Percentiles rank a stretch among this genome's conserved stretches.
Conservation (phyloP, 2,329 filamentous ascomycete genomes). For the Stachybotrys echinatus region DNA sequence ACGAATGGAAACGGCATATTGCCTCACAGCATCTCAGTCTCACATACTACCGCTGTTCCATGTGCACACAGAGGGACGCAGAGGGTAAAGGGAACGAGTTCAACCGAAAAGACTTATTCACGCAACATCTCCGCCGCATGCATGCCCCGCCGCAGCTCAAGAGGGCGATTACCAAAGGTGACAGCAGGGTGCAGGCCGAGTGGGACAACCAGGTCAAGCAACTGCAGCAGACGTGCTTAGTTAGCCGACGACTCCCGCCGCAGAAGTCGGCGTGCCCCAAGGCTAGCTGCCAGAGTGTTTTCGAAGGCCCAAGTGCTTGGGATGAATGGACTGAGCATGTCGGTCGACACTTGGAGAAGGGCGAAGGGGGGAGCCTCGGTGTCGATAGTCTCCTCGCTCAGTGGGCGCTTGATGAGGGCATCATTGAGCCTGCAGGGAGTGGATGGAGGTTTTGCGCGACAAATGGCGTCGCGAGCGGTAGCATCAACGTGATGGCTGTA, state of each 20-base stretch:
- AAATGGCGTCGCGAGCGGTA: conserved; percentile 16
- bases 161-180: conserved; percentile 50
- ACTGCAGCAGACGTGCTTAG: conserved; percentile 70
- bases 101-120: conserved; percentile 94
- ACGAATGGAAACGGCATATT: conserved; percentile 97
- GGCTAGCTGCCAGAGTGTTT: conserved; percentile 64
- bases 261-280: conserved; percentile 65
- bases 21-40: conserved; percentile 79
- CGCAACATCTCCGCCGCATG: conserved; percentile 91
- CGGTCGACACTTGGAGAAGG: conserved; percentile 80
- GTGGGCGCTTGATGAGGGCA: conserved; percentile 59
- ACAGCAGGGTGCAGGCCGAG: conserved; percentile 53
- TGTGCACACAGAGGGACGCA: conserved; percentile 47
- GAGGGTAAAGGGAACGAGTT: conserved; percentile 66
- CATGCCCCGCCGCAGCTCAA: conserved; percentile 68
- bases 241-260: conserved; percentile 64
- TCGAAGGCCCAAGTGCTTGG: conserved; percentile 72
- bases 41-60: conserved; percentile 59
- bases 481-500: conserved; percentile 10
- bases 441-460: conserved; percentile 45
- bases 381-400: conserved; percentile 53
- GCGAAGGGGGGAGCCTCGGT: conserved; percentile 51
- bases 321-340: conserved; percentile 91
- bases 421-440: conserved; percentile 53
- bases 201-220: conserved; percentile 63